Evolutionary conservation across 1,139 yeast genomes (phyloP).

Genomic region (Suhomyces ambrosiae): DNA sequence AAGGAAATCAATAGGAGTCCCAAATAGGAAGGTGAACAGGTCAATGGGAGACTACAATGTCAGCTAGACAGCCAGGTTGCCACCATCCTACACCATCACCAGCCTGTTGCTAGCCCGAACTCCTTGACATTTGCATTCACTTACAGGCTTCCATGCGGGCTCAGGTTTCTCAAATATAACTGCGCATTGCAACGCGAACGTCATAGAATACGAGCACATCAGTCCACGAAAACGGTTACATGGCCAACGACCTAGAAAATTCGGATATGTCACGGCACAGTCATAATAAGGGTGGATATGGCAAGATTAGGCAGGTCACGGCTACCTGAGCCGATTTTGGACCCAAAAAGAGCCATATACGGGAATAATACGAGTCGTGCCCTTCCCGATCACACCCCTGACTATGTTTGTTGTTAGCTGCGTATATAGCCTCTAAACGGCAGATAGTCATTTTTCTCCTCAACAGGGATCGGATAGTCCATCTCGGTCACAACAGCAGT

Average conservation of each 20-base stretch:
- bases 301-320: too few species aligned
- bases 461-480: background rate
- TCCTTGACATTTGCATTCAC: background rate
- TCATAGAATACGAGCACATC: background rate
- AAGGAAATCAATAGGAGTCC: background rate
- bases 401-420: constrained; percentile 7
- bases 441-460: constrained; percentile 2
- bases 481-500: background rate
- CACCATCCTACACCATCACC: background rate
- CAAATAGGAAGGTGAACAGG: background rate
- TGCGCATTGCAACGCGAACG: background rate
- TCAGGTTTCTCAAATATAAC: background rate
- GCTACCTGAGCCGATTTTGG: too few species aligned
- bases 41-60: background rate
- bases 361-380: constrained; percentile 4
- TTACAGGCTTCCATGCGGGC: constrained; percentile 1
- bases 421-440: constrained; percentile 7
- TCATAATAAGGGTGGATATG: too few species aligned
- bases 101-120: background rate
- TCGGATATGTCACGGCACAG: too few species aligned
- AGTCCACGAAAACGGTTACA: background rate
- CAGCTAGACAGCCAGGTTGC: too few species aligned
- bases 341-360: too few species aligned
- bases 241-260: background rate
- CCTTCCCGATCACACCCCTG: constrained; percentile 7